Base-by-base conservation (phyloP, 192 early-diverging fungal species). In the Chytriomyces confervae region DNA sequence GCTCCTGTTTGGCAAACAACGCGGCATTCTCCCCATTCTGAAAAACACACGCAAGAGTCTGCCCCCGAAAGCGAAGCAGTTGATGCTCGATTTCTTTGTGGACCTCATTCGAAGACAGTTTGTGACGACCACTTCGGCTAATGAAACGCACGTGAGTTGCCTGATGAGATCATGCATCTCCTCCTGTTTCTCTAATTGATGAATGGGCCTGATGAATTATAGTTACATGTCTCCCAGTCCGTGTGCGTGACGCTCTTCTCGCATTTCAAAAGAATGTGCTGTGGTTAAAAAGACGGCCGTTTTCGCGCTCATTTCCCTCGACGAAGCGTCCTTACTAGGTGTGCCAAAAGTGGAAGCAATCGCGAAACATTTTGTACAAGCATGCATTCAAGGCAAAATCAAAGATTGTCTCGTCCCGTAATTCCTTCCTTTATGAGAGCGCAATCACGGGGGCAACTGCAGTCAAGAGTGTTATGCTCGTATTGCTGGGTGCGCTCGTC, bases 391-490 rank as follows among this genome's bases (percentile, higher is more conserved):
- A 50, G 49, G 71, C 43, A 61, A 77, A n/a, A 51, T 69, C 76
- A 24, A 86, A 83, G 50, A 44, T 83, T 10, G 79, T 72, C 1
- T 62, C 82, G 3, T 79, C 78, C 6, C 69, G 77, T 75, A 61
- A 27, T 5, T 75, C 44, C 6, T 29, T 46, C n/a, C n/a, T n/a
- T n/a, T n/a, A 45, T 44, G 61, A n/a, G 48, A 3, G 29, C 5
- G 29, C 67, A 36, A 36, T 36, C 29, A 36, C 29, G 53, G 53
- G 11, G 13, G 53, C 43, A n/a, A 13, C 18, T 61, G 5, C 50
- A 76, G 85, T 86, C 13, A 86, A 86, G 74, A 74, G 72, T 43
- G 69, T 61, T 3, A 64, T 83, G 5, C 66, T 86, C 10, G 69
- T 78, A 53, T 50, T 83, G 36, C 68, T 83, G 10, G 82, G 80